A percentile compares a stretch with the other conserved stretches of the same genome.
Conservation (phyloP, 2,329 filamentous ascomycete species). For the Penicillium sp. region DNA sequence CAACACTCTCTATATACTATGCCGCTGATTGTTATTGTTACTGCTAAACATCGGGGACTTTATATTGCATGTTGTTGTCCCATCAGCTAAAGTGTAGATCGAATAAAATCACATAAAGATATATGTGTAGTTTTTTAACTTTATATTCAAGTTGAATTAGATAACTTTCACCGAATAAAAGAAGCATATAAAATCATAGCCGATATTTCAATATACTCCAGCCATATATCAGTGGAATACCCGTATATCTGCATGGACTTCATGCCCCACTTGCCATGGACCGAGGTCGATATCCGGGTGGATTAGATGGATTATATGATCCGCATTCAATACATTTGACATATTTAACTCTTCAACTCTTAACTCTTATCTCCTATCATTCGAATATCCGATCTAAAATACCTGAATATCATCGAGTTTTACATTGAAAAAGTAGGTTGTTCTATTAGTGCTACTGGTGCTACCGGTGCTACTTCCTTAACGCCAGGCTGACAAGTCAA, state of each 20-base stretch:
- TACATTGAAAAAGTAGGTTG: background rate
- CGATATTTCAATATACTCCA: background rate
- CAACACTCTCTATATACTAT: too few relatives aligned
- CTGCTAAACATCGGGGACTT: background rate
- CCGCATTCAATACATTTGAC: background rate
- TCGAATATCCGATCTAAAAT: background rate
- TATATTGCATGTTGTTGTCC: background rate
- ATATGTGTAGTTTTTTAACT: too few relatives aligned
- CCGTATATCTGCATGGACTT: background rate
- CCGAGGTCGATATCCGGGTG: slow-evolving; percentile 15
- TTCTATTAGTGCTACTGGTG: background rate
- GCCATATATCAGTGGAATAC: background rate
- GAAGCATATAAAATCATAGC: background rate
- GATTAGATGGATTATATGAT: slow-evolving; percentile 10
- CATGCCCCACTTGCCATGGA: slow-evolving; percentile 18
- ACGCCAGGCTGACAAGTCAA: background rate
- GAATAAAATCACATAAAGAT: background rate
- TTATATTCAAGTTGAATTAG: background rate
- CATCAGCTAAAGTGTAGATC: background rate
- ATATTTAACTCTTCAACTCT: background rate
- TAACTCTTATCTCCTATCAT: background rate
- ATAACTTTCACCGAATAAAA: background rate
- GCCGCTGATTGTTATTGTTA: too few relatives aligned
- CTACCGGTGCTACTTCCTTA: background rate
- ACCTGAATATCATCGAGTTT: background rate